Conservation (phyloP, 2,329 filamentous ascomycete species). For the Colletotrichum somersetense region DNA sequence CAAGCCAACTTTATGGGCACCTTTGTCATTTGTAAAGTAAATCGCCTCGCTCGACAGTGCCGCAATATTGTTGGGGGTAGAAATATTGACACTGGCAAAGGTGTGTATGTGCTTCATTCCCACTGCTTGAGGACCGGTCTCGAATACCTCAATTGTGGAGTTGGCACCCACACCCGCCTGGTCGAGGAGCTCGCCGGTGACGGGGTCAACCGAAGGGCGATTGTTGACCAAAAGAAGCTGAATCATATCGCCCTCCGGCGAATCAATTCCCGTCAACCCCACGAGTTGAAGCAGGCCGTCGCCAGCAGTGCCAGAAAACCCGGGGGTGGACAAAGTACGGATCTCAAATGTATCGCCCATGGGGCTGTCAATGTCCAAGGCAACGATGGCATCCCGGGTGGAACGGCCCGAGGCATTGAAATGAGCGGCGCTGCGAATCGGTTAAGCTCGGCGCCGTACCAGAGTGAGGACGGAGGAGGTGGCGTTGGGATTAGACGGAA, state of each 20-base stretch:
- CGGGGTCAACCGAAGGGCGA: conserved; percentile 45
- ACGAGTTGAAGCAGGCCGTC: conserved; percentile 49
- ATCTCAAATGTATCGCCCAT: conserved; percentile 41
- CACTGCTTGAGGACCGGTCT: conserved; percentile 36
- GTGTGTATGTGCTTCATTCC: conserved; percentile 46
- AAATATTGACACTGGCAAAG: conserved; percentile 42
- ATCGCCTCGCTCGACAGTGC: conserved; percentile 43
- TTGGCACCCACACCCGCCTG: conserved; percentile 73
- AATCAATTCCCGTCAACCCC: conserved; percentile 50
- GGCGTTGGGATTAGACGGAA: too few relatives aligned
- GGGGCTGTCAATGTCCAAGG: conserved; percentile 50
- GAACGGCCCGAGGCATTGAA: conserved; percentile 49
- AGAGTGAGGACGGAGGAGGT: background rate
- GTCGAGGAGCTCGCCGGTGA: conserved; percentile 64
- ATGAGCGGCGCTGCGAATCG: conserved; percentile 18
- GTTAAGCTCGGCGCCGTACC: conserved; percentile 12
- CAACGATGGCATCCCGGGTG: conserved; percentile 49
- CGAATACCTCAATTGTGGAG: conserved; percentile 61
- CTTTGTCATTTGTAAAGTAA: conserved; percentile 47
- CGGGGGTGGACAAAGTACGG: conserved; percentile 46
- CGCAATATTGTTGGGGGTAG: conserved; percentile 46
- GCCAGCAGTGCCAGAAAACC: conserved; percentile 48
- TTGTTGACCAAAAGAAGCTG: conserved; percentile 46
- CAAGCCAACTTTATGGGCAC: conserved; percentile 42
- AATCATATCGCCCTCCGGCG: conserved; percentile 34